Conservation (phyloP, 2,329 filamentous ascomycete species). For the Phoma herbarum region DNA sequence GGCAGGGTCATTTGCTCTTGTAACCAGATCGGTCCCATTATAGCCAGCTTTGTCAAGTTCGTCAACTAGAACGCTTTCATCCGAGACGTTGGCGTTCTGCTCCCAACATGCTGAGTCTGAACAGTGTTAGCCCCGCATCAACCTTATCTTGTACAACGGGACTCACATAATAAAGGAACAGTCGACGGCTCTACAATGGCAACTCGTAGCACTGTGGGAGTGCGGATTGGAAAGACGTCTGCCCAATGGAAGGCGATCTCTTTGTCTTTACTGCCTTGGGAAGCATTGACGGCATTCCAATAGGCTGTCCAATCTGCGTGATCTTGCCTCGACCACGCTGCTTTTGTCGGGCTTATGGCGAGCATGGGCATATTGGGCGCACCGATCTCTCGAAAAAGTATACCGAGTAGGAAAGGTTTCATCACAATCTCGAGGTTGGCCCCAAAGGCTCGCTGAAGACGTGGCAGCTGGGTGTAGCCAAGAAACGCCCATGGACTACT, state of each 20-base stretch:
- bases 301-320: conserved; percentile 45
- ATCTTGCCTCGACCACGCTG: conserved; percentile 40
- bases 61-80: conserved; percentile 34
- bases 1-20: conserved; percentile 34
- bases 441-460: conserved; percentile 40
- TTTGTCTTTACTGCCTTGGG: conserved; percentile 36
- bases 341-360: conserved; percentile 38
- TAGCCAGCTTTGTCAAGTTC: conserved; percentile 41
- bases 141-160: neutral
- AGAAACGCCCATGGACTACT: conserved; percentile 48
- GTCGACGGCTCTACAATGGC: conserved; percentile 39
- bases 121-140: conserved; percentile 14
- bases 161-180: conserved; percentile 39
- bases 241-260: conserved; percentile 44
- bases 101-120: conserved; percentile 48
- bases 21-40: conserved; percentile 37
- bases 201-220: conserved; percentile 44
- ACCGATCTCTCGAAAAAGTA: conserved; percentile 49
- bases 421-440: conserved; percentile 36
- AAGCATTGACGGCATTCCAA: conserved; percentile 45
- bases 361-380: conserved; percentile 44
- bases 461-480: conserved; percentile 44
- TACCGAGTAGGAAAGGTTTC: conserved; percentile 47
- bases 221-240: conserved; percentile 45
- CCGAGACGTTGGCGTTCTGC: conserved; percentile 39